phyloP scores from a whole-genome alignment of 306 rosid species.

The Argentina anserina region DNA sequence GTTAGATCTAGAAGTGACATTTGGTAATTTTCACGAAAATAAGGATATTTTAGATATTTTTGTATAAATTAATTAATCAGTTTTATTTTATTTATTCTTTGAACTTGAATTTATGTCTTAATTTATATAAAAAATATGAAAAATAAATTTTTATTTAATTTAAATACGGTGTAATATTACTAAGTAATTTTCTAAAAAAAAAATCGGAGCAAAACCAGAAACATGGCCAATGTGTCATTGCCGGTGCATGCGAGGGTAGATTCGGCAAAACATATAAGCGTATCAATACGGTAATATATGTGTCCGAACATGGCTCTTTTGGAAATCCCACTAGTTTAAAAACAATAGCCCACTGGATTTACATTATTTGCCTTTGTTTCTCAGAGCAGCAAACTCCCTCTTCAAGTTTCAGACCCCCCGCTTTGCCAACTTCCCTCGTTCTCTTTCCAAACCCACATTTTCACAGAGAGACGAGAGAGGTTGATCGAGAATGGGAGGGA shows the following conservation, averaged over 20 bases:
- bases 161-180: no score
- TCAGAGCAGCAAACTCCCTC: not conserved
- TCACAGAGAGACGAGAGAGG: not conserved
- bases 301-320: constrained; percentile 9
- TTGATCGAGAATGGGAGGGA: constrained; percentile 14
- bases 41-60: no score
- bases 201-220: no score
- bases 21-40: no score
- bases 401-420: not conserved
- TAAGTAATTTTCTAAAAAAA: no score
- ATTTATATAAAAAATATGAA: no score
- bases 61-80: no score
- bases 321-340: constrained; percentile 5
- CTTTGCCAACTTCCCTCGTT: not conserved
- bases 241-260: not conserved
- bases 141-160: no score
- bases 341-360: not conserved
- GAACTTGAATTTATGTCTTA: no score
- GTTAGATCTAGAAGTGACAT: no score
- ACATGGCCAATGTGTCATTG: not conserved
- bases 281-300: constrained; percentile 22
- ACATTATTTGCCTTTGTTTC: not conserved
- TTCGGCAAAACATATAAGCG: not conserved
- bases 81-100: no score
- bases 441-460: not conserved